Evolutionary conservation across 1,139 yeast species (phyloP).

Genomic region (Arxiozyma slooffiae): DNA sequence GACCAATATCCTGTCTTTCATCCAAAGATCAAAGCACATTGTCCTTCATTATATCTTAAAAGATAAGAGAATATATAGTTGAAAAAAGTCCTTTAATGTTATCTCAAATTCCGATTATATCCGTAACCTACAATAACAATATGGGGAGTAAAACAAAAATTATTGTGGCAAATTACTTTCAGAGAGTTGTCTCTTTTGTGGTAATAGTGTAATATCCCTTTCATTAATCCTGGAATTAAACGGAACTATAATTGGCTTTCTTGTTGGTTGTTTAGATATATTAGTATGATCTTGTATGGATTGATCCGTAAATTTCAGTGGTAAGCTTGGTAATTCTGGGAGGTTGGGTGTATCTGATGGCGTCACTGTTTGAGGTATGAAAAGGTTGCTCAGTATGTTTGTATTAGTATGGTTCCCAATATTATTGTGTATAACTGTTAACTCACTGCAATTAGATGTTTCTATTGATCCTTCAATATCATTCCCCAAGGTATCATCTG

Average conservation of each 20-base stretch:
- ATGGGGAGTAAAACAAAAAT: neutral
- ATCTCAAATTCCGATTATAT: too few relatives aligned
- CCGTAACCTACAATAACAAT: too few relatives aligned
- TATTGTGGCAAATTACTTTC: neutral
- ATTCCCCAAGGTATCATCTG: neutral
- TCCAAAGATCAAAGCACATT: too few relatives aligned
- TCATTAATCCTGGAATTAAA: constrained; percentile 14
- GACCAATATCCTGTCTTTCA: too few relatives aligned
- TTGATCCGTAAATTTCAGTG: neutral
- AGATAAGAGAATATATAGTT: too few relatives aligned
- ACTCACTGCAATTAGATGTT: neutral
- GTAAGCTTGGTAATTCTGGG: neutral
- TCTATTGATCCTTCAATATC: neutral
- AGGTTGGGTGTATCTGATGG: neutral
- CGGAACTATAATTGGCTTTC: constrained; percentile 18
- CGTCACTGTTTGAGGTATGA: neutral
- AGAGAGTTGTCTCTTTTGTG: constrained; percentile 20
- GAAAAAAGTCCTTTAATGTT: too few relatives aligned
- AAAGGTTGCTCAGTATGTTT: neutral
- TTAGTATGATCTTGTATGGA: neutral
- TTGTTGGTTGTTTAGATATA: neutral
- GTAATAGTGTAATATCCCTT: constrained; percentile 15
- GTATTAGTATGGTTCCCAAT: neutral
- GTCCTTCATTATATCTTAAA: too few relatives aligned
- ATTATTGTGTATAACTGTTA: neutral